Evolutionary conservation across 768 basidiomycete genomes (phyloP).

Genomic region (Tylopilus intermedius): DNA sequence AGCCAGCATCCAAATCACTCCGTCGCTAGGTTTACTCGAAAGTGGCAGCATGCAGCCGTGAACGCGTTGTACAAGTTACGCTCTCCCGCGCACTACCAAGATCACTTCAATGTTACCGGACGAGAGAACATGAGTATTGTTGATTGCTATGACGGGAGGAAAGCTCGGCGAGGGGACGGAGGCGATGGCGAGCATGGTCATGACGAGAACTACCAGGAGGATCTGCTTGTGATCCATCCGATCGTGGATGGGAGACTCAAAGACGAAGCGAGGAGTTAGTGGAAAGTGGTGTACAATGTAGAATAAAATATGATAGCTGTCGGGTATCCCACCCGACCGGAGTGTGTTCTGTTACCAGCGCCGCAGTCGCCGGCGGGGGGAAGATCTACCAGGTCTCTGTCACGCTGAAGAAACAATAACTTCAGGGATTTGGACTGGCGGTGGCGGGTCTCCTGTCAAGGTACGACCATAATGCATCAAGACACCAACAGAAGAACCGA

Average conservation of each 20-base stretch:
- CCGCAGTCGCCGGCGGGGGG: neutral
- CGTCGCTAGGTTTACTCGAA: slow-evolving; percentile 30
- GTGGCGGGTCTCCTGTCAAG: slow-evolving; percentile 50
- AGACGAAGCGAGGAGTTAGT: slow-evolving; percentile 41
- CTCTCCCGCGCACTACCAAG: slow-evolving; percentile 50
- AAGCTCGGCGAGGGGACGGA: slow-evolving; percentile 35
- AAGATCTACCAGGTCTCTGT: neutral
- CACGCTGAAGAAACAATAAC: slow-evolving; percentile 15
- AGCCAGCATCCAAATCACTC: slow-evolving; percentile 10
- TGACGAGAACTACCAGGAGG: slow-evolving; percentile 31
- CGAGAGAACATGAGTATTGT: slow-evolving; percentile 76
- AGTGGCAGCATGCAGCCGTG: slow-evolving; percentile 46
- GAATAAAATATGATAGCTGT: slow-evolving; percentile 1
- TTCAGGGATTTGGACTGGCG: slow-evolving; percentile 35
- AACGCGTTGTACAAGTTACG: slow-evolving; percentile 41
- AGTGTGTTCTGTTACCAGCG: neutral
- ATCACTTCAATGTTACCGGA: slow-evolving; percentile 54
- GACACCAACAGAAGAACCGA: slow-evolving; percentile 60
- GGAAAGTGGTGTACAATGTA: slow-evolving; percentile 7
- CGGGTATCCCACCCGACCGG: neutral
- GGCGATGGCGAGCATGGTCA: neutral
- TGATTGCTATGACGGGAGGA: slow-evolving; percentile 65
- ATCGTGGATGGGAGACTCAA: slow-evolving; percentile 62
- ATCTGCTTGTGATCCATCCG: slow-evolving; percentile 57
- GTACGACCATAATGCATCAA: slow-evolving; percentile 51